Conservation (phyloP, 2,329 filamentous ascomycete species). For the Phialophora chinensis region DNA sequence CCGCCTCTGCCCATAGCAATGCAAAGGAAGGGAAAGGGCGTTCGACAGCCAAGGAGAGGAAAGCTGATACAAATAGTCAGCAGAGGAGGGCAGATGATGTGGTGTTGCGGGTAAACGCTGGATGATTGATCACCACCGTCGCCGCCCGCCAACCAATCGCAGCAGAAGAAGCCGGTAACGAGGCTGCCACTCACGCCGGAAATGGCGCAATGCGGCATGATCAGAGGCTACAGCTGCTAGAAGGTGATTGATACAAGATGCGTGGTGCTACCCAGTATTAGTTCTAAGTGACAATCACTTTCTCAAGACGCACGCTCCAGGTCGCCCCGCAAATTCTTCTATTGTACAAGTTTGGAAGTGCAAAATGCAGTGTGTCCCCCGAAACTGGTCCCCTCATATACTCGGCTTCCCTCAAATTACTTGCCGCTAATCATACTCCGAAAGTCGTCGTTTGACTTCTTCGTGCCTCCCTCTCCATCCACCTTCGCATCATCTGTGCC, state of each 20-base stretch:
- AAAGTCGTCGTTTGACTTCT: constrained; percentile 65
- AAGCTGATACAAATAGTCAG: constrained; percentile 9
- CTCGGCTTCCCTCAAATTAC: not conserved
- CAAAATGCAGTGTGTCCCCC: not conserved
- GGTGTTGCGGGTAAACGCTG: constrained; percentile 11
- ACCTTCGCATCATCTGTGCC: constrained; percentile 30
- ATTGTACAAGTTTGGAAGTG: constrained; percentile 13
- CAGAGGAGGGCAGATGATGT: constrained; percentile 12
- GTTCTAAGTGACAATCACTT: not conserved
- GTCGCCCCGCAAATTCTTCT: constrained; percentile 10
- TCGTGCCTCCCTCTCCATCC: constrained; percentile 10
- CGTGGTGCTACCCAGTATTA: not conserved
- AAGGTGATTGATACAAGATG: not conserved
- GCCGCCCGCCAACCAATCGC: not conserved
- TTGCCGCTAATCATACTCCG: constrained; percentile 43
- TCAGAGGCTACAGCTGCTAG: not conserved
- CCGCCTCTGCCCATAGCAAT: not conserved
- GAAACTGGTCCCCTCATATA: not conserved
- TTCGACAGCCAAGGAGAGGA: not conserved
- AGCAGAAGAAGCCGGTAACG: not conserved
- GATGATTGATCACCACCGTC: not conserved
- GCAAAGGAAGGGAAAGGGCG: not conserved
- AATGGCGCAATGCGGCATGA: not conserved
- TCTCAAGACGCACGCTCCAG: not conserved
- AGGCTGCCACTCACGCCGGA: not conserved